These are phyloP conservation scores for Hymenoscyphus albidus DNA, from an alignment of 2,329 filamentous ascomycete genomes.

Conservation along the genomic window DNA sequence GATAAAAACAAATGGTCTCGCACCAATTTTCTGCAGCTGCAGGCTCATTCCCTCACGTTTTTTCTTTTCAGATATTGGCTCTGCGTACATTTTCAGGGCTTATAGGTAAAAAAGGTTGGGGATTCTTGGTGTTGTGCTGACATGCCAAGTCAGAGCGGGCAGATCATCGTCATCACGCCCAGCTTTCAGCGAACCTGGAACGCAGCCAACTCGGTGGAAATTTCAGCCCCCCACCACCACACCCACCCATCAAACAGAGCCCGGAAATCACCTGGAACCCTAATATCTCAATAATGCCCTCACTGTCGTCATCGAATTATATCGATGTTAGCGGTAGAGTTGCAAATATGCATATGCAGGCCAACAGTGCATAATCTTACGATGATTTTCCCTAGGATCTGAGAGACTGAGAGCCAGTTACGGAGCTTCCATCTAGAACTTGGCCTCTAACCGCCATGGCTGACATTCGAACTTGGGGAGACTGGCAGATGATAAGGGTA, in stretches of 20 bases:
- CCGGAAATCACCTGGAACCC: neutral
- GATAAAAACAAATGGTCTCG: neutral
- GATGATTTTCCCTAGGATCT: neutral
- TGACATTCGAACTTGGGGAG: neutral
- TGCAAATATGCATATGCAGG: neutral
- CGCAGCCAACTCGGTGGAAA: neutral
- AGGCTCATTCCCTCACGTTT: neutral
- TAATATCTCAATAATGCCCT: neutral
- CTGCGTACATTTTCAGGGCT: neutral
- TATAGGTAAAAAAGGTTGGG: neutral
- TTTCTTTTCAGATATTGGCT: neutral
- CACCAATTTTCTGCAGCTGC: neutral
- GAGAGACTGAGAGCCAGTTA: neutral
- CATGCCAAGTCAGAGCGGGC: neutral
- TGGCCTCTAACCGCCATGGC: neutral
- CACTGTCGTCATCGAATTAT: neutral
- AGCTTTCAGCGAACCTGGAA: conserved; percentile 1
- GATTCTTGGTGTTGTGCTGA: neutral
- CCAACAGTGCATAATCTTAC: neutral
- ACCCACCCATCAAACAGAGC: neutral
- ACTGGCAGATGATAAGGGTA: conserved; percentile 1
- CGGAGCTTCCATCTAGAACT: neutral
- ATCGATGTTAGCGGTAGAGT: neutral
- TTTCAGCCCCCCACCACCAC: neutral
- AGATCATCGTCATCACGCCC: neutral